These are phyloP conservation scores for Mortierella sp. DNA, from an alignment of 371 early-diverging fungal genomes.

Conservation along the genomic window DNA sequence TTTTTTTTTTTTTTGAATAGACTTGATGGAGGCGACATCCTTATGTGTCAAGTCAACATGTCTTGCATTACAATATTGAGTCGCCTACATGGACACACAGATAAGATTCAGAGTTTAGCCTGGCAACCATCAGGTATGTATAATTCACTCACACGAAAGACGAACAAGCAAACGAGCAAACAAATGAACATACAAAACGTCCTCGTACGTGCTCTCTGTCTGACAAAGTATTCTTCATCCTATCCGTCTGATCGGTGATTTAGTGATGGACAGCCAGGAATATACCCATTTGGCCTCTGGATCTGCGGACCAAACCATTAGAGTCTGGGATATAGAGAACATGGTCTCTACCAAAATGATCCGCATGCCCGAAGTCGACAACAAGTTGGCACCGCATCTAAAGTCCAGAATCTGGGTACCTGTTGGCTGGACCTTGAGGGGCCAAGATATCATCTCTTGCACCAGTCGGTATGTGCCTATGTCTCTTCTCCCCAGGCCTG, in stretches of 20 bases:
- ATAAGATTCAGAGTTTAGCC: slow-evolving; percentile 37
- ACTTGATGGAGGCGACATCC: slow-evolving; percentile 44
- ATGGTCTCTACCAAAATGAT: slow-evolving; percentile 5
- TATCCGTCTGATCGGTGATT: too few species aligned
- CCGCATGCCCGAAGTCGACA: slow-evolving; percentile 19
- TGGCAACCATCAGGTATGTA: slow-evolving; percentile 32
- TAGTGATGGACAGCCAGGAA: neutral
- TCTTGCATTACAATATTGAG: slow-evolving; percentile 11
- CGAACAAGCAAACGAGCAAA: too few species aligned
- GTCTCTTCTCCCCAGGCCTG: neutral
- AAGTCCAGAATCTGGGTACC: slow-evolving; percentile 38
- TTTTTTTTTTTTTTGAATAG: slow-evolving; percentile 9
- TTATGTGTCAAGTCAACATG: slow-evolving; percentile 19
- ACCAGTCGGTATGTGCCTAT: slow-evolving; percentile 34
- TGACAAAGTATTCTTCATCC: neutral
- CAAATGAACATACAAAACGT: too few species aligned
- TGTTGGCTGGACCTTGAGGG: slow-evolving; percentile 30
- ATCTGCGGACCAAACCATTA: slow-evolving; percentile 55
- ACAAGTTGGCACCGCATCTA: slow-evolving; percentile 1
- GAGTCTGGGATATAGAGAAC: slow-evolving; percentile 54
- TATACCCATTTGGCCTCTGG: slow-evolving; percentile 51
- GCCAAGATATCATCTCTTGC: slow-evolving; percentile 20
- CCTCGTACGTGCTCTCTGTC: too few species aligned
- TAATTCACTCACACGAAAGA: neutral
- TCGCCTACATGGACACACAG: slow-evolving; percentile 39